Conservation (phyloP, 1,139 yeast species). For the Hansenula lynferdii region DNA sequence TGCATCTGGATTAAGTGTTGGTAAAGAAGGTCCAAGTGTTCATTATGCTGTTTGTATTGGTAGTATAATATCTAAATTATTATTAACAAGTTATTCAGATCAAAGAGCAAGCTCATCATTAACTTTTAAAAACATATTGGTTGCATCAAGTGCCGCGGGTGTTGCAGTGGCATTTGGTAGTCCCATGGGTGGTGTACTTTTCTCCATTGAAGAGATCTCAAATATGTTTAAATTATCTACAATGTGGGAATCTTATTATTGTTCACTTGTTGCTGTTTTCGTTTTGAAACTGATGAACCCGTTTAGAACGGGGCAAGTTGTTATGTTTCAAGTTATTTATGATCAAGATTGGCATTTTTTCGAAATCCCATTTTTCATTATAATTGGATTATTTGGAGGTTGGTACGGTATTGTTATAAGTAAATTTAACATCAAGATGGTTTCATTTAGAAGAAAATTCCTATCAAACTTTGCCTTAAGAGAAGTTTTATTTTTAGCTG, state of each 20-base stretch:
- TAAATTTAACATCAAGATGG: conserved; percentile 72
- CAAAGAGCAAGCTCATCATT: conserved; percentile 41
- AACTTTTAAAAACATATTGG: conserved; percentile 52
- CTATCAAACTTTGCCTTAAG: conserved; percentile 50
- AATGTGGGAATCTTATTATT: conserved; percentile 88
- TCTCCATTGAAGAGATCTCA: conserved; percentile 57
- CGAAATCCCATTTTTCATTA: conserved; percentile 75
- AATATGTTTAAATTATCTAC: conserved; percentile 64
- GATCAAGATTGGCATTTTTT: conserved; percentile 83
- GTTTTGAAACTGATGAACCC: conserved; percentile 78
- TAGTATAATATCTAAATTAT: conserved; percentile 48
- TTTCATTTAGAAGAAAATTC: conserved; percentile 70
- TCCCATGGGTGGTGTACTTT: conserved; percentile 65
- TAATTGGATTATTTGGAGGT: conserved; percentile 90
- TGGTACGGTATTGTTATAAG: conserved; percentile 81
- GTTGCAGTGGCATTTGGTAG: conserved; percentile 70
- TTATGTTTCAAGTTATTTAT: conserved; percentile 82
- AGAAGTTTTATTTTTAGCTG: conserved; percentile 67
- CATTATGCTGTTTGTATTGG: conserved; percentile 69
- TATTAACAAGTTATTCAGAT: conserved; percentile 37
- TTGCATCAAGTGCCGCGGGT: conserved; percentile 66
- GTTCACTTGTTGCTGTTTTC: conserved; percentile 84
- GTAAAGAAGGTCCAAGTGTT: conserved; percentile 73
- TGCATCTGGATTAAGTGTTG: conserved; percentile 62
- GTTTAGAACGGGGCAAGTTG: conserved; percentile 90